Conservation (phyloP, 1,139 yeast genomes). For the Geotrichum restrictum region DNA sequence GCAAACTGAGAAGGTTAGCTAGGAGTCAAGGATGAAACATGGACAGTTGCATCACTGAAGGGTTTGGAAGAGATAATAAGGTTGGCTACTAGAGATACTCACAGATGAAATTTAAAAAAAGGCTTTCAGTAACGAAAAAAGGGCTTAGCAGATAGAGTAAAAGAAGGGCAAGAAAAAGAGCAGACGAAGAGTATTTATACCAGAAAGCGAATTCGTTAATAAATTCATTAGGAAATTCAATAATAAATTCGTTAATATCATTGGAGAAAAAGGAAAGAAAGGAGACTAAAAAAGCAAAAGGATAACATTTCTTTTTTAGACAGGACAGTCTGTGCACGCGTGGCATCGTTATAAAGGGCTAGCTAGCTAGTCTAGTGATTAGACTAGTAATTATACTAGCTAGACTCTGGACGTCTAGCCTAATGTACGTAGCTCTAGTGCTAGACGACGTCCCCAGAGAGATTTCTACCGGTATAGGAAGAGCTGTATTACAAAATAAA, state of each 20-base stretch:
- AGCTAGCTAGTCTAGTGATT: no score
- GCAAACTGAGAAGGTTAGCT: slow-evolving; percentile 1
- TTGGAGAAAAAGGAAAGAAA: background rate
- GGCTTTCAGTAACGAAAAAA: background rate
- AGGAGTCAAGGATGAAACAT: slow-evolving; percentile 8
- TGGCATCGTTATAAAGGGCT: no score
- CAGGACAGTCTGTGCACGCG: no score
- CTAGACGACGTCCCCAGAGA: no score
- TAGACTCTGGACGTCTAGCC: no score
- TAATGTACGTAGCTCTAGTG: no score
- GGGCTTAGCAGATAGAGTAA: background rate
- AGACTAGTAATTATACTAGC: no score
- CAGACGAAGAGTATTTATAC: background rate
- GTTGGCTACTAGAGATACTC: background rate
- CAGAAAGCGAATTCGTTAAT: background rate
- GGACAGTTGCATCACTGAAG: background rate
- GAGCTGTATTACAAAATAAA: no score
- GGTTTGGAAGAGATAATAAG: slow-evolving; percentile 1
- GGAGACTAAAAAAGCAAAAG: no score
- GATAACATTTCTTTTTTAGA: no score
- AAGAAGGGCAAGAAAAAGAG: background rate
- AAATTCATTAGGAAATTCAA: background rate
- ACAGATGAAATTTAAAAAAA: background rate
- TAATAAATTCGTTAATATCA: background rate
- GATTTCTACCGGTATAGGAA: no score